Base-by-base conservation (phyloP, 1,139 yeast genomes). In the Suhomyces chickasaworum region DNA sequence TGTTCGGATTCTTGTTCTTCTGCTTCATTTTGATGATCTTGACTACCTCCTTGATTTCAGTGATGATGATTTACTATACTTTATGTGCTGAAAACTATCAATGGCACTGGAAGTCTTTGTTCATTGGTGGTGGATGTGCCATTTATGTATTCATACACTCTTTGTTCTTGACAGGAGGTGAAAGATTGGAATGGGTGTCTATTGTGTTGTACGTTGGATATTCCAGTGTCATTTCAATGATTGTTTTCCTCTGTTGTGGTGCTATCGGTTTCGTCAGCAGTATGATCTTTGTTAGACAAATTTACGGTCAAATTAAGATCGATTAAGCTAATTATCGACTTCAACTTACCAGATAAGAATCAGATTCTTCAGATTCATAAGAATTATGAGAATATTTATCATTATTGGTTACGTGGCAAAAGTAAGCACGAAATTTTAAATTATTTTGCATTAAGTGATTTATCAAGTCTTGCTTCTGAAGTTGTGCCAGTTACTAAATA, bases 41-140 rank as follows among this genome's bases (percentile, higher is more conserved):
- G 58, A 90, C 97, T 9, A 86, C 97, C 7, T 77, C 88, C 16
- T 76, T 93, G 53, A 90, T 90, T 37, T 85, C 97, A 0, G 73
- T 90, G 17, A 74, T 93, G 57, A 79, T 90, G 72, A 81, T 88
- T 33, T 93, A 93, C 68, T 87, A 88, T 71, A 80, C 91, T 9
- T 77, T 95, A 53, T 89, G 97, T 63, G 75, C 90, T 38, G 99
- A 93, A 64, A 89, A 93, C 66, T 91, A 95, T 73, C 83, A 84
- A 65, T 93, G 99, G 99, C 97, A 90, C 63, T 93, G 99, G 99
- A 84, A 91, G 65, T 82, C 96, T 8, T 76, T 91, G 58, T 79
- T 86, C 59, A 78, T 90, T 50, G 95, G 97, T 23, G 98, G 97
- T 43, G 95, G 97, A 22, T 86, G 96, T 66, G 78, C 96, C 0